Evolutionary conservation across 1,284 basidiomycete species (phyloP).

Genomic region (Moesziomyces globuligerus): DNA sequence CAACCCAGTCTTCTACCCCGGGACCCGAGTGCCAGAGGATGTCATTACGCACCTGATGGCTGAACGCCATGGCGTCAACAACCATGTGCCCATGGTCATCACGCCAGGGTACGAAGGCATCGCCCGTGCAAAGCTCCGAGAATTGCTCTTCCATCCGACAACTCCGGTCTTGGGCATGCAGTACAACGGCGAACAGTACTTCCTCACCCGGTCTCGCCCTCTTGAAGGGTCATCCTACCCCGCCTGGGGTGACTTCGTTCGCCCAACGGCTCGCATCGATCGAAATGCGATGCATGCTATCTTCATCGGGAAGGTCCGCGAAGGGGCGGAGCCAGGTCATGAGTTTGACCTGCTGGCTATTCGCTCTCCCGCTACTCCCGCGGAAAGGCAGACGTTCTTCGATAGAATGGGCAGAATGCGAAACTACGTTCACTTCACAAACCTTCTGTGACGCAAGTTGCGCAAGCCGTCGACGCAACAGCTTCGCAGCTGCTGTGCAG

Average conservation of each 20-base stretch:
- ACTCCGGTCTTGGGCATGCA: neutral
- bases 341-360: neutral
- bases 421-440: neutral
- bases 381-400: neutral
- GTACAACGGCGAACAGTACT: neutral
- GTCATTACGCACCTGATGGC: constrained; percentile 8
- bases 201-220: neutral
- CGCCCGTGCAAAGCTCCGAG: neutral
- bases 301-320: neutral
- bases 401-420: neutral
- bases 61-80: constrained; percentile 4
- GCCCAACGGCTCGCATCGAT: neutral
- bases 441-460: neutral
- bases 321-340: neutral
- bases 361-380: neutral
- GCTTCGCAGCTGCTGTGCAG: too few relatives aligned
- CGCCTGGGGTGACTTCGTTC: neutral
- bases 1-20: neutral
- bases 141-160: constrained; percentile 1
- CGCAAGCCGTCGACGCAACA: too few relatives aligned
- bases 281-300: neutral
- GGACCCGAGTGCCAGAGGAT: neutral
- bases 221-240: neutral
- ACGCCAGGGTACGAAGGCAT: neutral
- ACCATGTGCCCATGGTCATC: neutral